Base-by-base conservation (phyloP, 1,284 basidiomycete genomes). In the Naganishia albida region DNA sequence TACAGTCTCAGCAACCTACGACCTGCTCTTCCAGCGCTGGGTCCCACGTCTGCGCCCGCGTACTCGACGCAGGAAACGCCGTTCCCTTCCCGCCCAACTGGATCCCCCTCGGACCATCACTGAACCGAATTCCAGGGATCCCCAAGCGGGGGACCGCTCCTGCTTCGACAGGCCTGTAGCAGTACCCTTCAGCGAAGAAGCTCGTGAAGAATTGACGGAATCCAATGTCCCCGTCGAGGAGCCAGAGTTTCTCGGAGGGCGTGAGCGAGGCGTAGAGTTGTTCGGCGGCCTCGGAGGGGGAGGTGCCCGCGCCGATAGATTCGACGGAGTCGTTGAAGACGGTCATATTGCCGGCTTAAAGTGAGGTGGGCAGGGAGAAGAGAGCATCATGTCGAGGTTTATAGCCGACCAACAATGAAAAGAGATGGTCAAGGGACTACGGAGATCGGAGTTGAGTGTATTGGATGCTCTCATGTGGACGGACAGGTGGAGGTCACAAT, bases 151-250 rank as follows among this genome's bases (percentile, higher is more conserved):
- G 28, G n/a, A 62, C n/a, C 3, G 39, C 30, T 25, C 59, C 59
- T 7, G 59, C 59, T 1, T 42, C 46, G 20, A 39, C 38, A 51
- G 48, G 44, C 12, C n/a, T 15, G 28, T 23, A 50, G 38, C 49
- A 50, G 16, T 62, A 62, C 16, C 59, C 59, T 6, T 50, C 38
- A 7, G 3, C 26, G 25, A 49, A 18, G 28, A 51, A 40, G 2
- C 25, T 10, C 10, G 28, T 42, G 38, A 50, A 13, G 43, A 62
- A 62, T 38, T 50, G 20, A 4, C 20, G 25, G 46, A 50, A 39
- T 4, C 49, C 46, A 26, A 40, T 18, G 49, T 51, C 59, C 18
- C 59, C 59, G 46, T 62, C 59, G 39, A 62, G 59, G n/a, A 62
- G 39, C 46, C 59, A 50, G 28, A 62, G 59, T 20, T 50, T 50